Conservation (phyloP, 495 filamentous ascomycete species). For the Penicillium odoratum region DNA sequence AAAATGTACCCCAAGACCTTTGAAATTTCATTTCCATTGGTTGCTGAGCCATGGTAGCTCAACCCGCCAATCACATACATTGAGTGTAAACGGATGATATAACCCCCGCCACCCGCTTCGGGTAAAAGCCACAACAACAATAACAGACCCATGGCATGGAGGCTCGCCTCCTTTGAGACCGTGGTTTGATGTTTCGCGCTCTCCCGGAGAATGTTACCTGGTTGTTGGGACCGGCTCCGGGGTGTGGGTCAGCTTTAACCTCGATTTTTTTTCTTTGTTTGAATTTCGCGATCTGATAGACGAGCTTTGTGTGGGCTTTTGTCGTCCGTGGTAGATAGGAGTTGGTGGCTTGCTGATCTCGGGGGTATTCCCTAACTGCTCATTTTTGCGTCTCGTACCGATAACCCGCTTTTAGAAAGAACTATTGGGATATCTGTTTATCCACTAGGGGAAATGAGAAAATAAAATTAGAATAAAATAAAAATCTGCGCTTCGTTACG, state of each 20-base stretch:
- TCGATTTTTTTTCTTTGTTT: neutral
- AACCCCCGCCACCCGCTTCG: neutral
- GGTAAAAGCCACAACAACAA: neutral
- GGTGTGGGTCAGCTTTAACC: slow-evolving; percentile 8
- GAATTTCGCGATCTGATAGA: neutral
- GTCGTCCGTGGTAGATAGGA: neutral
- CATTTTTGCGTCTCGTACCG: neutral
- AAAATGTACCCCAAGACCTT: neutral
- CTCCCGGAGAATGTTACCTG: slow-evolving; percentile 18
- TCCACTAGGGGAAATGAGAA: neutral
- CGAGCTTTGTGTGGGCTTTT: neutral
- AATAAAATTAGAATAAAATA: neutral
- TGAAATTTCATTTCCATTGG: neutral
- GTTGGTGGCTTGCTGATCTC: neutral
- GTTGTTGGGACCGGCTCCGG: slow-evolving; percentile 25
- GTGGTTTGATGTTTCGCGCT: neutral
- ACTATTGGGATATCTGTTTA: neutral
- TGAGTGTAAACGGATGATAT: neutral
- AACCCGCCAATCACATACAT: neutral
- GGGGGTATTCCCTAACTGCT: neutral
- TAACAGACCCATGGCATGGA: neutral
- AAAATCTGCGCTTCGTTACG: neutral
- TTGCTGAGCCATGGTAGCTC: neutral
- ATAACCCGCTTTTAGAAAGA: neutral
- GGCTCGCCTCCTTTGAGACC: neutral